phyloP scores from a whole-genome alignment of 2,329 filamentous ascomycete genomes.

The Botrytis galanthina region DNA sequence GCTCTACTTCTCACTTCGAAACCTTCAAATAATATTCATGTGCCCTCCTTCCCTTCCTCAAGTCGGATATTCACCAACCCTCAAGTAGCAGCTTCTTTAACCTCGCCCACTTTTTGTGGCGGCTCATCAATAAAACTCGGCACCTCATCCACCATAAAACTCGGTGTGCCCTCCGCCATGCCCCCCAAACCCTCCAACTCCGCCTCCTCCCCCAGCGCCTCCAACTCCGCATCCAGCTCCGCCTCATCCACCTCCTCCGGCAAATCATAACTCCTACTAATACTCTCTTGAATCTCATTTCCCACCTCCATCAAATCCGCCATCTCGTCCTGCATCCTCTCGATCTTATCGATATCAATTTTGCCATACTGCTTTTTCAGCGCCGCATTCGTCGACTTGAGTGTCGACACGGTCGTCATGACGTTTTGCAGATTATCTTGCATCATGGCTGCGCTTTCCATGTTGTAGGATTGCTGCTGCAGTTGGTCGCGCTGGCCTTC shows the following conservation, averaged over 20 bases:
- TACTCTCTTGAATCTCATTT: constrained; percentile 96
- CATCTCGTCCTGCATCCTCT: constrained; percentile 98
- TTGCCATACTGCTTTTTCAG: constrained; percentile 94
- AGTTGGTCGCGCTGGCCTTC: constrained; percentile 92
- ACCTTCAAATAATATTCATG: background rate
- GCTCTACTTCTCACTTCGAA: background rate
- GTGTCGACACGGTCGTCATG: constrained; percentile 93
- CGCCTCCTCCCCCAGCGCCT: constrained; percentile 91
- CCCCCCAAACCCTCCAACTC: constrained; percentile 69
- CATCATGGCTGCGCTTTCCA: constrained; percentile 98
- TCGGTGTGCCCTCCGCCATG: constrained; percentile 61
- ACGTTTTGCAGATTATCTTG: constrained; percentile 98
- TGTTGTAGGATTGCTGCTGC: constrained; percentile 94
- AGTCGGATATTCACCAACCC: background rate
- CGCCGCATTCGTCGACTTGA: constrained; percentile 95
- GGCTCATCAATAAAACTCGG: constrained; percentile 93
- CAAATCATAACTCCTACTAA: constrained; percentile 86
- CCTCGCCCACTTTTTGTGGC: constrained; percentile 67
- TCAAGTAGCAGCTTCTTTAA: constrained; percentile 73
- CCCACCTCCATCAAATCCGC: constrained; percentile 95
- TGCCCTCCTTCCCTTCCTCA: background rate
- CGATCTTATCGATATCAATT: constrained; percentile 96
- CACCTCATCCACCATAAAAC: constrained; percentile 84
- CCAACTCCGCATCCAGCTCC: constrained; percentile 92
- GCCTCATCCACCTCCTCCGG: constrained; percentile 97